Base-by-base conservation (phyloP, 1,284 basidiomycete genomes). In the Ceratobasidium sp. region DNA sequence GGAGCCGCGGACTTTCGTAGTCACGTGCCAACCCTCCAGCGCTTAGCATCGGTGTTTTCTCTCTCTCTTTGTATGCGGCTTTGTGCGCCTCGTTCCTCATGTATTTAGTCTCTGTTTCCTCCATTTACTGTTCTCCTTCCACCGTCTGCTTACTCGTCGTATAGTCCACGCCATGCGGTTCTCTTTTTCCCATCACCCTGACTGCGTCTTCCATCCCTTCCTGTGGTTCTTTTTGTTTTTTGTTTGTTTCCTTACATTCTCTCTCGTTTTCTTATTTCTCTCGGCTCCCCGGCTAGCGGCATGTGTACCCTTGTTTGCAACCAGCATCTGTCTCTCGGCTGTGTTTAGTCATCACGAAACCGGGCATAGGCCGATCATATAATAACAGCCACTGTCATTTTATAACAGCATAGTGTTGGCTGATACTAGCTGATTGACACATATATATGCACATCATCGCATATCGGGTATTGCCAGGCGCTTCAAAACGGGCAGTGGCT, bases 281-380 rank as follows among this genome's bases (percentile, higher is more conserved):
- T 53, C 51, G 51, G n/a, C 27, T 53, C 11, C n/a, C 51, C 51
- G n/a, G 51, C 27, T 53, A 53, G 51, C 51, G n/a, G 14, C 51
- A n/a, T 53, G 11, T 53, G 51, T 53, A 53, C 51, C 51, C 51
- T 53, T 14, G n/a, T 53, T 53, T 53, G 51, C 51, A 53, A n/a
- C 51, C 27, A 8, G 51, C 51, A 17, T 53, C 51, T 53, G 51
- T 53, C 51, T 53, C 51, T 53, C n/a, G 51, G 51, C 51, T 14
- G n/a, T 22, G 9, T 53, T 17, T 53, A 53, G n/a, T n/a, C n/a
- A n/a, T n/a, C n/a, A n/a, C n/a, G n/a, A n/a, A n/a, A n/a, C n/a
- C n/a, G n/a, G n/a, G n/a, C n/a, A n/a, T n/a, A n/a, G n/a, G n/a
- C n/a, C n/a, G n/a, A n/a, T n/a, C n/a, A n/a, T n/a, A n/a, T n/a